Evolutionary conservation across 352 stramenopile species (phyloP), one percentile per base, ranked within the genome.

Genomic region (Globisporangium apiculatum): DNA sequence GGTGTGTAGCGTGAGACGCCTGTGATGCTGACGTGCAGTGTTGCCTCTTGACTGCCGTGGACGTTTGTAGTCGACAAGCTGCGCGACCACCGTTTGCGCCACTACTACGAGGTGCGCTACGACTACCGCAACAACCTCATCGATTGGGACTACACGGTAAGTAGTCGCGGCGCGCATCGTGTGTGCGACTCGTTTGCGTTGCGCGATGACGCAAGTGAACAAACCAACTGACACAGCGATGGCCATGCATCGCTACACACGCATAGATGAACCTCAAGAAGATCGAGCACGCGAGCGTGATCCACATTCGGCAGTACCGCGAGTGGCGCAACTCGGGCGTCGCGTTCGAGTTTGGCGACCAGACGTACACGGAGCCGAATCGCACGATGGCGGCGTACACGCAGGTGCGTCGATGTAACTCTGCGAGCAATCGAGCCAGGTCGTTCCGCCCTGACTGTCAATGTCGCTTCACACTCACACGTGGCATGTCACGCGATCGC

Each of bases 331-430:
- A 97, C 62, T 83, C 76, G 11, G 94, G 94, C 49, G 69, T 98
- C 53, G 93, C 94, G 36, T 98, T 96, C 61, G 91, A 98, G 79
- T 98, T 98, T 67, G 94, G 91, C 8, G 89, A 98, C 66, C 85
- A 96, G 66, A 73, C 69, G 0, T 98, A 98, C 70, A 86, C 82
- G 17, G 58, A 83, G 47, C 88, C 91, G 2, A 98, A 98, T 58
- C 78, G 82, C 35, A 96, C 86, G 2, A 92, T 98, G 82, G 77
- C 86, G 1, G 74, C 86, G 42, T 98, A 96, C 65, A 90, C 86
- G 0, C 75, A 96, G 61, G 89, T 83, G 69, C 17, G n/a, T 40
- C 38, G 24, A 31, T 31, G 24, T 31, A 31, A 31, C 24, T 31
- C 24, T 31, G 24, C 24, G 24, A 31, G 24, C 24, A 31, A 31